These are phyloP conservation scores for Rhodomyrtus tomentosa DNA, from an alignment of 345 rosid species.

Conservation along the genomic window DNA sequence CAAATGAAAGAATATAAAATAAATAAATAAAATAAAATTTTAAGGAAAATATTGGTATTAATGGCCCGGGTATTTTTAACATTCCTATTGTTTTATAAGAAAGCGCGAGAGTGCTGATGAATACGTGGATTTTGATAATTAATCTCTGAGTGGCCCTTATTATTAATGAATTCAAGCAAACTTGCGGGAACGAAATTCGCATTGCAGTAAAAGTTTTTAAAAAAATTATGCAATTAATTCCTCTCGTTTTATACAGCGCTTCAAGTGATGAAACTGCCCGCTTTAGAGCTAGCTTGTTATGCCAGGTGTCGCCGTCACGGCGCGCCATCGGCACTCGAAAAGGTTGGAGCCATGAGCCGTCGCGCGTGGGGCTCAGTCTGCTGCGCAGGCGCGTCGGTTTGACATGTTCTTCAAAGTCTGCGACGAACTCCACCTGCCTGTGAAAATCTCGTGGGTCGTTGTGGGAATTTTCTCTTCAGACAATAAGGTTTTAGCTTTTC, in stretches of 20 bases:
- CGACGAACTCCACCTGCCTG: background rate
- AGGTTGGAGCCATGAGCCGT: background rate
- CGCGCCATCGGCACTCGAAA: background rate
- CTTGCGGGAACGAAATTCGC: rapidly evolving
- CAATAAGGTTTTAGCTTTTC: background rate
- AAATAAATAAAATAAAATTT: no score
- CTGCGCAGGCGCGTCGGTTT: background rate
- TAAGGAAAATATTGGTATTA: no score
- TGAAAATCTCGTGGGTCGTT: background rate
- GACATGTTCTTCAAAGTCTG: background rate
- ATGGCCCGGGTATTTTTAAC: no score
- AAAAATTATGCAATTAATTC: no score
- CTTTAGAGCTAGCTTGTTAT: background rate
- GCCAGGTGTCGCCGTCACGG: background rate
- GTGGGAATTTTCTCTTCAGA: background rate
- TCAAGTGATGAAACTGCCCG: background rate
- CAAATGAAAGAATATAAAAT: no score
- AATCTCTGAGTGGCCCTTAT: background rate
- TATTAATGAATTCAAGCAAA: background rate
- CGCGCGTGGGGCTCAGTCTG: background rate
- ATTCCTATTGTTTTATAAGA: no score
- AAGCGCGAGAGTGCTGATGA: background rate
- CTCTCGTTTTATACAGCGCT: background rate
- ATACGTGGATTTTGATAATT: rapidly evolving
- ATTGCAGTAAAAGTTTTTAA: no score